A percentile compares a stretch with the other conserved stretches of the same genome.
These are phyloP conservation scores for Gremmenia infestans DNA, from an alignment of 2,329 filamentous ascomycete species.

Conservation along the genomic window DNA sequence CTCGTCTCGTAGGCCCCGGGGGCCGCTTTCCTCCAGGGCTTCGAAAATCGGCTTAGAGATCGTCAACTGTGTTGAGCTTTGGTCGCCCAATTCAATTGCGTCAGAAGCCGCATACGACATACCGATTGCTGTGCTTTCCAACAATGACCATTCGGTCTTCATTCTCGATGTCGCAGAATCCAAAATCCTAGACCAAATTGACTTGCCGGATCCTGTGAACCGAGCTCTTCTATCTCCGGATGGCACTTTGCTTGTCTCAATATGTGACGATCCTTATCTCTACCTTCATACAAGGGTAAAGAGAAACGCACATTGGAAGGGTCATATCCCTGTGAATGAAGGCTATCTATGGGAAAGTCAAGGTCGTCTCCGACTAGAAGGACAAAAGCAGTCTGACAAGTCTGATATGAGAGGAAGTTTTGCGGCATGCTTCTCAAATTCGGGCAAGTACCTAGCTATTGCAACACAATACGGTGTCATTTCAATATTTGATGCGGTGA, in stretches of 20 bases:
- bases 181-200: conserved; percentile 63
- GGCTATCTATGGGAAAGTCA: conserved; percentile 47
- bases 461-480: conserved; percentile 79
- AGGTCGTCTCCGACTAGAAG: conserved; percentile 51
- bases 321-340: background rate
- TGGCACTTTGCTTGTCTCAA: conserved; percentile 71
- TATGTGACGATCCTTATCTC: conserved; percentile 81
- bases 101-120: conserved; percentile 40
- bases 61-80: conserved; percentile 63
- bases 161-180: conserved; percentile 72
- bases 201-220: conserved; percentile 83
- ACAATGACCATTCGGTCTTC: conserved; percentile 87
- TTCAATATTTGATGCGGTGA: conserved; percentile 62
- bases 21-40: conserved; percentile 39
- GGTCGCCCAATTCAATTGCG: conserved; percentile 41
- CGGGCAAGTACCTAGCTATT: conserved; percentile 66
- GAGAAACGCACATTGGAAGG: conserved; percentile 1
- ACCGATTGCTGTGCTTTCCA: conserved; percentile 69
- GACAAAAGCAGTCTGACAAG: conserved; percentile 49
- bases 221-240: conserved; percentile 91
- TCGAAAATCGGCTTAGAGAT: conserved; percentile 53
- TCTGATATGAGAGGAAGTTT: conserved; percentile 64
- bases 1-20: conserved; percentile 14
- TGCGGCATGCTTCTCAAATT: conserved; percentile 70
- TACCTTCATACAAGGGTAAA: conserved; percentile 67